Percentiles rank a stretch among this genome's conserved stretches.
These are phyloP conservation scores for Casuarina cunninghamiana DNA, from an alignment of 306 rosid species.

Conservation along the genomic window DNA sequence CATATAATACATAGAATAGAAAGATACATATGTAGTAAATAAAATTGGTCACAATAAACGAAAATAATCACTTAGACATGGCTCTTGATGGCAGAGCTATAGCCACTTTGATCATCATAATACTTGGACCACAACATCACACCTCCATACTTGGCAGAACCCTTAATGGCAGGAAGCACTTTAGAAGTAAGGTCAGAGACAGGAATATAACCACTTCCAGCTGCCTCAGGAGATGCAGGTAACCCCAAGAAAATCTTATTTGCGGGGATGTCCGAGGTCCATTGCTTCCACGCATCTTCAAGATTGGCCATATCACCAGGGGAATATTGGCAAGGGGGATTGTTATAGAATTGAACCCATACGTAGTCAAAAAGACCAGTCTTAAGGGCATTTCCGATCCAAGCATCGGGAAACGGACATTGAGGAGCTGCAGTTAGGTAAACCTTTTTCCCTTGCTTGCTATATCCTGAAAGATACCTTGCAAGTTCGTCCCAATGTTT, in stretches of 20 bases:
- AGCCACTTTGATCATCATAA: slow-evolving; percentile 16
- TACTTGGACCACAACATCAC: slow-evolving; percentile 67
- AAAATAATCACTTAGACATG: slow-evolving; percentile 18
- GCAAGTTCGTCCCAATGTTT: slow-evolving; percentile 57
- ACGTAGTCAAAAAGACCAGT: slow-evolving; percentile 61
- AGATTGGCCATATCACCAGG: slow-evolving; percentile 40
- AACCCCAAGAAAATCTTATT: slow-evolving; percentile 50
- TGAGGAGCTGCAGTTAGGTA: too few species aligned
- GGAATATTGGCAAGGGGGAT: slow-evolving; percentile 50
- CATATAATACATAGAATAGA: too few species aligned
- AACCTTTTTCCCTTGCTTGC: neutral
- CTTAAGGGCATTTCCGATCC: slow-evolving; percentile 41
- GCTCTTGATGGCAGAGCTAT: slow-evolving; percentile 56
- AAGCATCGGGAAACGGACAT: too few species aligned
- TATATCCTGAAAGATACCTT: slow-evolving; percentile 36
- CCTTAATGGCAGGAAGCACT: slow-evolving; percentile 55
- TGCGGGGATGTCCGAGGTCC: slow-evolving; percentile 44
- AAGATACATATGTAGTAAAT: too few species aligned
- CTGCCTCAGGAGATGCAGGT: slow-evolving; percentile 53
- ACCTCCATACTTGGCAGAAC: slow-evolving; percentile 59
- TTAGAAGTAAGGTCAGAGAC: slow-evolving; percentile 30
- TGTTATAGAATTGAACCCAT: slow-evolving; percentile 71
- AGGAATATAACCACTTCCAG: slow-evolving; percentile 58
- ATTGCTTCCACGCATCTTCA: slow-evolving; percentile 48
- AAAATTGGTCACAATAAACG: too few species aligned